Percentiles rank a stretch among this genome's conserved stretches.
phyloP scores from a whole-genome alignment of 208 protist genomes.

The Trypanosoma conorhini region DNA sequence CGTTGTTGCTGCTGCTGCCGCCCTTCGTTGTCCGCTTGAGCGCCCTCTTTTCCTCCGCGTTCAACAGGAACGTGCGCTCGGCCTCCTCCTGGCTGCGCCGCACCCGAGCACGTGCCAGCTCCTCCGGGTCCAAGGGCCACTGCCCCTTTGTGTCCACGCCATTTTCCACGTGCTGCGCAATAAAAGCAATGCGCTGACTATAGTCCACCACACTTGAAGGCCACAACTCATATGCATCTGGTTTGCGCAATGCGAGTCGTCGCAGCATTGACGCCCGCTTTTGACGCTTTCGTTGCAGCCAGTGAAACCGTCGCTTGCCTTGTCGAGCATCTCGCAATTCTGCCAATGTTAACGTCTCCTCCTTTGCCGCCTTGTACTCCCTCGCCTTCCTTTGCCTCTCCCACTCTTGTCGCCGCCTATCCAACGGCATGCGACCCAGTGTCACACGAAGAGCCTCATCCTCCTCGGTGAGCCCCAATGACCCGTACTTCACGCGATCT shows the following conservation, averaged over 20 bases:
- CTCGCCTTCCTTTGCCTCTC: slow-evolving; percentile 69
- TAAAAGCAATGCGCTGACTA: slow-evolving; percentile 79
- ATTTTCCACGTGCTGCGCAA: slow-evolving; percentile 90
- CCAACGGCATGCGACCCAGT: slow-evolving; percentile 67
- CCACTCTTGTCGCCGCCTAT: slow-evolving; percentile 74
- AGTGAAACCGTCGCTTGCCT: slow-evolving; percentile 84
- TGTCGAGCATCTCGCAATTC: slow-evolving; percentile 78
- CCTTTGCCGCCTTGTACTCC: slow-evolving; percentile 67
- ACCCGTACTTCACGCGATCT: slow-evolving; percentile 89
- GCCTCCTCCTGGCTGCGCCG: slow-evolving; percentile 50
- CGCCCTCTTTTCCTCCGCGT: slow-evolving; percentile 48
- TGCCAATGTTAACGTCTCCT: slow-evolving; percentile 70
- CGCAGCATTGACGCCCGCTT: slow-evolving; percentile 61
- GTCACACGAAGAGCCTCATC: slow-evolving; percentile 83
- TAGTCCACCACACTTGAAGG: slow-evolving; percentile 76
- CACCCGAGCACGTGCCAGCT: slow-evolving; percentile 57
- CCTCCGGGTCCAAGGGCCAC: slow-evolving; percentile 73
- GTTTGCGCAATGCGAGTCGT: slow-evolving; percentile 77
- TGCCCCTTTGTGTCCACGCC: slow-evolving; percentile 73
- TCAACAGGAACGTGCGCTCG: slow-evolving; percentile 70
- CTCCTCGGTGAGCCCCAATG: slow-evolving; percentile 84
- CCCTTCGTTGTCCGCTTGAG: neutral
- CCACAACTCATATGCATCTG: slow-evolving; percentile 69
- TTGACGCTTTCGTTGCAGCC: slow-evolving; percentile 80
- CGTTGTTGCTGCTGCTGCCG: slow-evolving; percentile 23